These are phyloP conservation scores for Magnolia kwangsiensis DNA, from an alignment of 164 flowering plant species.

Conservation along the genomic window DNA sequence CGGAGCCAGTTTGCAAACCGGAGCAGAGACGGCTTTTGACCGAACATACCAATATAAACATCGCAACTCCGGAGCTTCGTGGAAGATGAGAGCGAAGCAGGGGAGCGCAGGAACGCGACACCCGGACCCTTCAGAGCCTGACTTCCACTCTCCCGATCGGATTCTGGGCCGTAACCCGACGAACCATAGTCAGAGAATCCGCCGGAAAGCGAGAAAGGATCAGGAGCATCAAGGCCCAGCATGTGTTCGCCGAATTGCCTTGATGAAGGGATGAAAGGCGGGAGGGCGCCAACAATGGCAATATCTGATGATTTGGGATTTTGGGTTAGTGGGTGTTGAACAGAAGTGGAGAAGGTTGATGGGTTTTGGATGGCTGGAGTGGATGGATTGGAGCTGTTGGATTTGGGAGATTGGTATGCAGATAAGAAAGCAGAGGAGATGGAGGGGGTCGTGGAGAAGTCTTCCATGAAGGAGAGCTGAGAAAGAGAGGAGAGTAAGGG, in stretches of 20 bases:
- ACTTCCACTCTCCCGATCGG: not conserved
- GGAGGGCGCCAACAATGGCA: not conserved
- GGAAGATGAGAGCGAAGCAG: conserved; percentile 31
- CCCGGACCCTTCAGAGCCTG: not conserved
- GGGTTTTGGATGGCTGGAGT: conserved; percentile 30
- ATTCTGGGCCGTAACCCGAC: not conserved
- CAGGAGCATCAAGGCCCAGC: not conserved
- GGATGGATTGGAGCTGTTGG: conserved; percentile 55
- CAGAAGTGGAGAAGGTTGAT: conserved; percentile 13
- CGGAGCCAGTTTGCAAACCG: conserved; percentile 84
- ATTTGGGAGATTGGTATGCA: conserved; percentile 79
- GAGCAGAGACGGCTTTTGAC: conserved; percentile 61
- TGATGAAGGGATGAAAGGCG: not conserved
- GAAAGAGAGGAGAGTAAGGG: conserved; percentile 32
- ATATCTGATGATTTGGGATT: not conserved
- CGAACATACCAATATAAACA: conserved; percentile 80
- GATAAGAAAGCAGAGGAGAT: conserved; percentile 91
- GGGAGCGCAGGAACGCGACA: conserved; percentile 9
- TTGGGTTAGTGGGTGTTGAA: not conserved
- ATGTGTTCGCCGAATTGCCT: not conserved
- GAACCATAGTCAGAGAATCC: not conserved
- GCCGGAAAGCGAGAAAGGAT: not conserved
- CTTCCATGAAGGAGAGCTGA: conserved; percentile 37
- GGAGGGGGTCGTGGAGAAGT: conserved; percentile 51
- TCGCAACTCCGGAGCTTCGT: conserved; percentile 69